Evolutionary conservation across 2,329 filamentous ascomycete genomes (phyloP), one percentile per base, ranked within the genome.

Genomic region (Apiospora malaysiana): DNA sequence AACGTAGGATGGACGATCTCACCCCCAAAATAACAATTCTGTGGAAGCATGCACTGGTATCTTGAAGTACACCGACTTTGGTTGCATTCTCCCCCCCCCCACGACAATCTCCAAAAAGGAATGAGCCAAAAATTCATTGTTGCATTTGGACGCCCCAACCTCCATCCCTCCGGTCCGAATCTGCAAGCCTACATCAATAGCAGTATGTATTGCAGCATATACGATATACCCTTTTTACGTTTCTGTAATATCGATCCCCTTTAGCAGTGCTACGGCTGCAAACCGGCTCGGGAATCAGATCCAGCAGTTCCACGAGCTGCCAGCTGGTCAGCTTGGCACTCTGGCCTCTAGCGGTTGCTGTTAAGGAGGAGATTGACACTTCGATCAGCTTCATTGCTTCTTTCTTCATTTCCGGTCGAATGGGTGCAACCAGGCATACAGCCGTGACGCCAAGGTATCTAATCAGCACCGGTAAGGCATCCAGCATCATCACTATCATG

Each of bases 131-230:
- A 63, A 63, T 21, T 3, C 56, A 63, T 40, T 21, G 56, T 63
- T 63, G 32, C 56, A 63, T 63, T 63, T 32, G 56, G 56, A 32
- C 45, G 45, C 42, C 42, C 56, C 56, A 63, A 63, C 40, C 56
- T 63, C 56, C 56, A 63, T 63, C 37, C 18, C 56, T 63, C 27
- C 56, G 56, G 56, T 63, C 56, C 56, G 56, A 63, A 63, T 63
- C n/a, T n/a, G 56, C 56, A 63, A 63, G 56, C 27, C 32, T 21
- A 12, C 56, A 40, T 63, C 10, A 27, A 45, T 18, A 45, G 42
- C 16, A 16, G 42, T 45, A 45, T 16, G 42, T 45, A 45, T 16
- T 63, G 9, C 27, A 32, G 56, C 40, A 27, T 37, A 59, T 27
- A n/a, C 2, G 8, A 59, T 27, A 10, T 59, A 25, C 51, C 51